Conservation (phyloP, 2,329 filamentous ascomycete species). For the Ustilaginoidea virens region DNA sequence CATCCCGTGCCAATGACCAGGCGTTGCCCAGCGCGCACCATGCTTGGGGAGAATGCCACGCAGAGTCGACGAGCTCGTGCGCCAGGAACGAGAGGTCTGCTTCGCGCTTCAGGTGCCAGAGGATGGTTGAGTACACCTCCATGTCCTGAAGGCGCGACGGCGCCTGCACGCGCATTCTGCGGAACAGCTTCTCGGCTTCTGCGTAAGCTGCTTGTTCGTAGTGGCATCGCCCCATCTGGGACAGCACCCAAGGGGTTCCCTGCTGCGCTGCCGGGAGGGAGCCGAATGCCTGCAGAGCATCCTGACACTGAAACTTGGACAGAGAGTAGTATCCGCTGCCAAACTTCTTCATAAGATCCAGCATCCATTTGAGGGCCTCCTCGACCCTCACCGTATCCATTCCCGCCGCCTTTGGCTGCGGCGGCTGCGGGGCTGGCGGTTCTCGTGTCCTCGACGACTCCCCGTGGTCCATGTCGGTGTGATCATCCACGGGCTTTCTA, state of each 20-base stretch:
- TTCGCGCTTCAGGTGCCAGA: conserved; percentile 95
- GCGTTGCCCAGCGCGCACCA: conserved; percentile 95
- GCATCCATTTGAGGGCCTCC: conserved; percentile 59
- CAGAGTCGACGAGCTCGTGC: conserved; percentile 74
- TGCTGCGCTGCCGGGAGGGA: conserved; percentile 59
- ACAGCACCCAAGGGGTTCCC: conserved; percentile 85
- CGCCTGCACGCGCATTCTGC: conserved; percentile 60
- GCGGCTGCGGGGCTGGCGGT: conserved; percentile 17
- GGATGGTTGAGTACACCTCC: conserved; percentile 95
- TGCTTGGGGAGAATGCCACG: conserved; percentile 80
- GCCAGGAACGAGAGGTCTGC: conserved; percentile 84
- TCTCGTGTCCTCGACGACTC: conserved; percentile 37
- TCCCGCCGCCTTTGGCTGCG: conserved; percentile 24
- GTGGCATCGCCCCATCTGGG: conserved; percentile 77
- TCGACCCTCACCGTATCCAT: conserved; percentile 49
- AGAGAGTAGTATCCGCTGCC: conserved; percentile 67
- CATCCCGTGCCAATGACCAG: conserved; percentile 81
- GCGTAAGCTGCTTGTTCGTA: conserved; percentile 80
- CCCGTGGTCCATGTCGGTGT: conserved; percentile 53
- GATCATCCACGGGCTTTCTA: conserved; percentile 56
- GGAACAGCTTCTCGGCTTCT: conserved; percentile 78
- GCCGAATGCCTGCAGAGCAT: conserved; percentile 61
- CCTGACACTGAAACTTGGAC: conserved; percentile 61
- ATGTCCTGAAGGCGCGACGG: conserved; percentile 83
- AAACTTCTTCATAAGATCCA: conserved; percentile 71